These are phyloP conservation scores for Echinochloa phyllopogon DNA, from an alignment of 176 grass and related monocot species.

Conservation along the genomic window DNA sequence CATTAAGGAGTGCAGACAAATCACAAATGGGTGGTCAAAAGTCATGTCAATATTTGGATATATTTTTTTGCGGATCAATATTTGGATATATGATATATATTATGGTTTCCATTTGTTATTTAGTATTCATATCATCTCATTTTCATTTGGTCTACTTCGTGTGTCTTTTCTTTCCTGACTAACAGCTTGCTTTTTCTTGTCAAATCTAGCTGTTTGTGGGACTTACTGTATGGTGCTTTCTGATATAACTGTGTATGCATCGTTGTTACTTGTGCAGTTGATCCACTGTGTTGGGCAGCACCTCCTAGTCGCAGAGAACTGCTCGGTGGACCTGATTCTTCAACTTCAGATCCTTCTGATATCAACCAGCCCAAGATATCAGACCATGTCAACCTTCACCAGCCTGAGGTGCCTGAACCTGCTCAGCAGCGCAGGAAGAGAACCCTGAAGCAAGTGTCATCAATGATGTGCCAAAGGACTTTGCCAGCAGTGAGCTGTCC, in stretches of 20 bases:
- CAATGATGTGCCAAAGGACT: not conserved
- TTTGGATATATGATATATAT: conserved; percentile 23
- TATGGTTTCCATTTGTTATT: conserved; percentile 5
- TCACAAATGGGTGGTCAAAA: conserved; percentile 9
- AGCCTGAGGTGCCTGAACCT: not conserved
- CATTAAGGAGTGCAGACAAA: not conserved
- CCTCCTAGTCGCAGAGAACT: conserved; percentile 35
- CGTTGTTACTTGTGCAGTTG: conserved; percentile 26
- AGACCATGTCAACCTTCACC: not conserved
- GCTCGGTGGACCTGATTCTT: not conserved
- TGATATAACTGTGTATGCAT: conserved; percentile 10
- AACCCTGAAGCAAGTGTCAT: not conserved
- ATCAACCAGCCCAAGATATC: not conserved
- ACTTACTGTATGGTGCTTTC: not conserved
- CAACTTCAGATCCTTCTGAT: not conserved
- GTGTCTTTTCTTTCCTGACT: not conserved
- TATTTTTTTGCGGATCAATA: not conserved
- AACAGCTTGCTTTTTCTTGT: not conserved
- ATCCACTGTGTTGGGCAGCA: conserved; percentile 37
- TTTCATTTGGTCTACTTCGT: not conserved
- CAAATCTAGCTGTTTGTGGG: not conserved
- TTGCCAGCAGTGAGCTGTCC: not conserved
- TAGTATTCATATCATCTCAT: not conserved
- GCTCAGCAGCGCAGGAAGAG: not conserved
- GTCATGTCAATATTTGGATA: not conserved